Evolutionary conservation across 352 stramenopile species (phyloP).

Genomic region (Thraustotheca clavata): DNA sequence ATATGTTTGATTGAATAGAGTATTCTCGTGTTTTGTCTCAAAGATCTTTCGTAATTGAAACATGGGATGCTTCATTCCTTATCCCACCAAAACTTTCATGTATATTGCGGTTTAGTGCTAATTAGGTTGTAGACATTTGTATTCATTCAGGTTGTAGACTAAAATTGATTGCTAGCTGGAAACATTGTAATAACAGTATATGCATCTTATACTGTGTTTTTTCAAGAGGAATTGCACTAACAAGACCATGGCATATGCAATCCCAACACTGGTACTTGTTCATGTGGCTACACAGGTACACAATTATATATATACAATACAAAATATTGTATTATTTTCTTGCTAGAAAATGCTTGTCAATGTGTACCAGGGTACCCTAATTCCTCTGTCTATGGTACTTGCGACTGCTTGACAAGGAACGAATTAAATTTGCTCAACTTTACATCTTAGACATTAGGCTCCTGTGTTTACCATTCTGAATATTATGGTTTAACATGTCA

Average conservation of each 20-base stretch:
- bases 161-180: too few relatives aligned
- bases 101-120: too few relatives aligned
- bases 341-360: conserved; percentile 42
- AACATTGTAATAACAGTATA: too few relatives aligned
- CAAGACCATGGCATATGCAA: conserved; percentile 56
- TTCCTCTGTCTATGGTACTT: conserved; percentile 36
- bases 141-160: too few relatives aligned
- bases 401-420: conserved; percentile 44
- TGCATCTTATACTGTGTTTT: too few relatives aligned
- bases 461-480: conserved; percentile 38
- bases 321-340: background rate
- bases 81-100: too few relatives aligned
- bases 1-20: too few relatives aligned
- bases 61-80: too few relatives aligned
- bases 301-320: background rate
- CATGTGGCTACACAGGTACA: conserved; percentile 44
- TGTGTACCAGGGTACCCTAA: conserved; percentile 60
- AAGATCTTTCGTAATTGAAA: too few relatives aligned
- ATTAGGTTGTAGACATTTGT: too few relatives aligned
- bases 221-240: too few relatives aligned
- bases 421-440: background rate
- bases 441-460: conserved; percentile 16
- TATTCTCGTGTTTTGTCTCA: too few relatives aligned
- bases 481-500: conserved; percentile 40
- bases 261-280: conserved; percentile 35